Conservation (phyloP, 768 basidiomycete genomes). For the Mycena leptocephala region DNA sequence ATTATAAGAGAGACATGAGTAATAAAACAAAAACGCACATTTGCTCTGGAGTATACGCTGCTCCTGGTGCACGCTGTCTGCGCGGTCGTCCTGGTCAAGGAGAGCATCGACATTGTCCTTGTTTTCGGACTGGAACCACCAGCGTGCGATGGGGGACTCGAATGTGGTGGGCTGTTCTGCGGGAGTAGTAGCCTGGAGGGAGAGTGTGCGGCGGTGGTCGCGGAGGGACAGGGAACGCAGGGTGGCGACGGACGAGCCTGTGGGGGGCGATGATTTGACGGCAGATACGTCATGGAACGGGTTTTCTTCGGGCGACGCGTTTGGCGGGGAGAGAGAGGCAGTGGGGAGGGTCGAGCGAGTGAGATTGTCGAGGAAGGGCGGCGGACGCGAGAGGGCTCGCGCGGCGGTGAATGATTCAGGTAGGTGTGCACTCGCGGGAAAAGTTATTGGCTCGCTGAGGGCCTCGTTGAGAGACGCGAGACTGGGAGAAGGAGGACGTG, state of each 20-base stretch:
- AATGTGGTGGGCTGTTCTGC: slow-evolving; percentile 24
- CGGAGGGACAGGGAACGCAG: slow-evolving; percentile 65
- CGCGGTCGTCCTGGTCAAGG: slow-evolving; percentile 69
- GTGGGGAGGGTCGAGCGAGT: slow-evolving; percentile 77
- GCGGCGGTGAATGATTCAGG: slow-evolving; percentile 53
- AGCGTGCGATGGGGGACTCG: slow-evolving; percentile 51
- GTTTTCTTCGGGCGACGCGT: slow-evolving; percentile 37
- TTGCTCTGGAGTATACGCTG: slow-evolving; percentile 66
- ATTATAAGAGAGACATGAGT: neutral
- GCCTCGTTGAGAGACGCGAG: slow-evolving; percentile 63
- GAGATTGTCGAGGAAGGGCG: slow-evolving; percentile 69
- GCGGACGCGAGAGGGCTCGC: slow-evolving; percentile 57
- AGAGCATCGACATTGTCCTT: slow-evolving; percentile 63
- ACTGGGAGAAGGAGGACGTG: slow-evolving; percentile 57
- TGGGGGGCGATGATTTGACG: slow-evolving; percentile 57
- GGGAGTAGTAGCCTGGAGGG: slow-evolving; percentile 39
- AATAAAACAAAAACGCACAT: slow-evolving; percentile 62
- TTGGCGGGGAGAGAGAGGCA: slow-evolving; percentile 65
- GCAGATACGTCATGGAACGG: slow-evolving; percentile 48
- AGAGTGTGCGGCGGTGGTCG: slow-evolving; percentile 46
- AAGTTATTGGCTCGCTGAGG: slow-evolving; percentile 59
- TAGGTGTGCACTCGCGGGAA: slow-evolving; percentile 62
- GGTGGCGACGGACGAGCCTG: slow-evolving; percentile 70
- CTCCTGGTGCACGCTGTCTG: slow-evolving; percentile 64
- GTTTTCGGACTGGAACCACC: slow-evolving; percentile 71